Percentiles rank a stretch among this genome's conserved stretches.
phyloP scores from a whole-genome alignment of 345 rosid species.

The Eucalyptus cladocalyx region DNA sequence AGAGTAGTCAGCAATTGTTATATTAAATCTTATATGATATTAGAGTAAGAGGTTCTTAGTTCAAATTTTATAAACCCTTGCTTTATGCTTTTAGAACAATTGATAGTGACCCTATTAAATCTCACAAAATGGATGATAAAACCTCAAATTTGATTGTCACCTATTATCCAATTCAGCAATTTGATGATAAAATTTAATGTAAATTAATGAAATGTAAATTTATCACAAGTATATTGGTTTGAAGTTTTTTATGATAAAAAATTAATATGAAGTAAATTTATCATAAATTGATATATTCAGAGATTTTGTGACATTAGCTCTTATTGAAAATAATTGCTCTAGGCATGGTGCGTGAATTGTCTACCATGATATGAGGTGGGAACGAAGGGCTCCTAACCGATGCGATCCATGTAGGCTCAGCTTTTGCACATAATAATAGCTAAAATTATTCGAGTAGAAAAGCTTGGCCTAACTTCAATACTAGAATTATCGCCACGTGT shows the following conservation, averaged over 20 bases:
- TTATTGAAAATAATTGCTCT: background rate
- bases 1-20: accelerated
- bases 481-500: background rate
- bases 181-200: background rate
- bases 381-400: background rate
- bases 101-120: too few relatives aligned
- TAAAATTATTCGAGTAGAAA: background rate
- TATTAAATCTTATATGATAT: too few relatives aligned
- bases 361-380: background rate
- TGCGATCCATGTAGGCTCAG: background rate
- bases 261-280: background rate
- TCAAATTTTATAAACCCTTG: too few relatives aligned
- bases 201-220: background rate
- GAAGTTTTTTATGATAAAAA: background rate
- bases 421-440: background rate
- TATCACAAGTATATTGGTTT: accelerated
- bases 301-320: background rate
- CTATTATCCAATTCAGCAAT: accelerated
- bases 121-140: too few relatives aligned
- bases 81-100: too few relatives aligned
- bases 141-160: too few relatives aligned
- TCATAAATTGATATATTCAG: accelerated
- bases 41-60: accelerated
- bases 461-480: background rate
- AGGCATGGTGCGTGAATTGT: background rate